Percentiles rank a stretch among this genome's conserved stretches.
These are phyloP conservation scores for Lachnellula willkommii DNA, from an alignment of 2,329 filamentous ascomycete genomes.

Conservation along the genomic window DNA sequence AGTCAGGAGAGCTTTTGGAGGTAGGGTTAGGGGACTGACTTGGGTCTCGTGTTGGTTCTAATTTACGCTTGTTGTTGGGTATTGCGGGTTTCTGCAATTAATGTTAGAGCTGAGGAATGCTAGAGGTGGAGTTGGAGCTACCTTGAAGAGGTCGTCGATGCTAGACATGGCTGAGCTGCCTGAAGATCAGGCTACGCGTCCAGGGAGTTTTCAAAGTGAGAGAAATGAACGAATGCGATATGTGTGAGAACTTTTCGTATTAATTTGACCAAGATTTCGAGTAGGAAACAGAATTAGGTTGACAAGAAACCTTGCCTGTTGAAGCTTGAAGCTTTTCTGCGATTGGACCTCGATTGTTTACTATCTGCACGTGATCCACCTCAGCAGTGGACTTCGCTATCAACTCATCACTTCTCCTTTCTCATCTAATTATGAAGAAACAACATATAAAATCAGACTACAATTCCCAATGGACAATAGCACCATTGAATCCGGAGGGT, in stretches of 20 bases:
- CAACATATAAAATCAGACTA: background rate
- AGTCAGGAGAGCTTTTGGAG: conserved; percentile 6
- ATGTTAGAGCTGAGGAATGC: background rate
- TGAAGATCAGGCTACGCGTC: background rate
- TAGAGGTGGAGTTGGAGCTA: background rate
- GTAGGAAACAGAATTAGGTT: background rate
- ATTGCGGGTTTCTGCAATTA: background rate
- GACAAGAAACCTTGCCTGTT: background rate
- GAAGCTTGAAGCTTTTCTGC: background rate
- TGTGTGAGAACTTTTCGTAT: background rate
- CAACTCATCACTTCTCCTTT: background rate
- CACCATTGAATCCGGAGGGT: conserved; percentile 40
- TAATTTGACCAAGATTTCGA: background rate
- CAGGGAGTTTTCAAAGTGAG: background rate
- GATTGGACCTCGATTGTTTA: background rate
- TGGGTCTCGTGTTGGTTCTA: conserved; percentile 43
- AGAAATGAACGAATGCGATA: background rate
- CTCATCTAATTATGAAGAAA: background rate
- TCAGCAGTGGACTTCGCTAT: background rate
- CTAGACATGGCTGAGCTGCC: background rate
- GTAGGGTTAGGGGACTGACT: conserved; percentile 41
- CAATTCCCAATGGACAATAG: conserved; percentile 6
- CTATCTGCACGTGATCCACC: background rate
- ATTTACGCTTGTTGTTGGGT: conserved; percentile 1
- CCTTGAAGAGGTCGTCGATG: conserved; percentile 2